Conservation (phyloP, 2,329 filamentous ascomycete genomes). For the Dactylonectria macrodidyma region DNA sequence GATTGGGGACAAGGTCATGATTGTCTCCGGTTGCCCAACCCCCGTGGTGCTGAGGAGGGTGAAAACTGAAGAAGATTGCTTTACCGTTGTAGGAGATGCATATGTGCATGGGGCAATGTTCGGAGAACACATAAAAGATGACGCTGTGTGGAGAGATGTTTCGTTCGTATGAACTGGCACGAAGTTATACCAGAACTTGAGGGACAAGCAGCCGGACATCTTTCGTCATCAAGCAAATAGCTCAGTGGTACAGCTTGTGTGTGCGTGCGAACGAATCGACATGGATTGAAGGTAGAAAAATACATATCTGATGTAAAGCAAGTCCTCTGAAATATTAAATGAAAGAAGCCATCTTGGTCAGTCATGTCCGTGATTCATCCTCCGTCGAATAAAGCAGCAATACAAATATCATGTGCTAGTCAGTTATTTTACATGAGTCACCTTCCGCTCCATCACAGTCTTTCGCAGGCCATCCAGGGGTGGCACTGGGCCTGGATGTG, state of each 20-base stretch:
- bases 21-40: slow-evolving; percentile 37
- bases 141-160: slow-evolving; percentile 34
- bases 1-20: slow-evolving; percentile 37
- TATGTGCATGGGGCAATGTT: slow-evolving; percentile 41
- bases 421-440: not conserved
- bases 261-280: slow-evolving; percentile 22
- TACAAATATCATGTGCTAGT: slow-evolving; percentile 24
- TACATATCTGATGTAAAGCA: slow-evolving; percentile 42
- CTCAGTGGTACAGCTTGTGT: not conserved
- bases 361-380: slow-evolving; percentile 24
- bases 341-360: slow-evolving; percentile 34
- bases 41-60: slow-evolving; percentile 36
- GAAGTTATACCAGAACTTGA: not conserved
- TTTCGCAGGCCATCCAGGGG: slow-evolving; percentile 57
- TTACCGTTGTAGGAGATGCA: slow-evolving; percentile 32
- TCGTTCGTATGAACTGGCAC: slow-evolving; percentile 17
- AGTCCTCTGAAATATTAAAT: slow-evolving; percentile 39
- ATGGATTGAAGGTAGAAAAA: slow-evolving; percentile 32
- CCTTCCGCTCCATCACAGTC: not conserved
- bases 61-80: slow-evolving; percentile 27
- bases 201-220: not conserved
- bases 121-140: slow-evolving; percentile 31
- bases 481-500: slow-evolving; percentile 55
- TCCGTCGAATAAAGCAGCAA: slow-evolving; percentile 26
- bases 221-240: not conserved